Conservation (phyloP, 2,329 filamentous ascomycete species). For the Claviceps digitariae region DNA sequence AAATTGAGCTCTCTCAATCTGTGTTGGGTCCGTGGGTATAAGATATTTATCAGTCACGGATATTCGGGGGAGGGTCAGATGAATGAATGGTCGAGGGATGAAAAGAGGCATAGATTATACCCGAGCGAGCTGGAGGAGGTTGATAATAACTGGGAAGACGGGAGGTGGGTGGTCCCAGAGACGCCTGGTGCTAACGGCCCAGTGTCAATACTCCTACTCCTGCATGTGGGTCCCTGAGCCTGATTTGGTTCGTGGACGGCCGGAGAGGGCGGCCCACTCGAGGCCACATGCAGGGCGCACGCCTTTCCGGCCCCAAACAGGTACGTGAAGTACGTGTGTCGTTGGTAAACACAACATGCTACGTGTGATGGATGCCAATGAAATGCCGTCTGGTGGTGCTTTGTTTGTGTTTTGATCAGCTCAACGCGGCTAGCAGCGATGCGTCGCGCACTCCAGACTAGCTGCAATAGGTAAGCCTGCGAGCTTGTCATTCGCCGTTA, state of each 20-base stretch:
- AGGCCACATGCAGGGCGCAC: not conserved
- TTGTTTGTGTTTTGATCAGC: not conserved
- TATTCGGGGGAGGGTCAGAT: not conserved
- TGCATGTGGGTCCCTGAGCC: not conserved
- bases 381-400: not conserved
- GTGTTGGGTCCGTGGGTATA: not conserved
- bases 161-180: conserved; percentile 4
- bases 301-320: not conserved
- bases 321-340: not conserved
- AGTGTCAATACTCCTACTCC: conserved; percentile 1
- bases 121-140: conserved; percentile 2
- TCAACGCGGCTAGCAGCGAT: not conserved
- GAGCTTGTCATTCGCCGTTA: not conserved
- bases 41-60: not conserved
- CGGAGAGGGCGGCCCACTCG: conserved; percentile 6
- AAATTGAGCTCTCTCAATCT: not conserved
- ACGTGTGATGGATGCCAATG: not conserved
- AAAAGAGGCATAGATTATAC: not conserved
- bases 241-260: conserved; percentile 6
- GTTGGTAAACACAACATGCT: not conserved
- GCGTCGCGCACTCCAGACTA: not conserved
- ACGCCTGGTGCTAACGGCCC: conserved; percentile 1
- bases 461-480: not conserved
- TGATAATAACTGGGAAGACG: conserved; percentile 1
- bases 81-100: not conserved